These are phyloP conservation scores for Penicillium nucicola DNA, from an alignment of 495 filamentous ascomycete species.

Conservation along the genomic window DNA sequence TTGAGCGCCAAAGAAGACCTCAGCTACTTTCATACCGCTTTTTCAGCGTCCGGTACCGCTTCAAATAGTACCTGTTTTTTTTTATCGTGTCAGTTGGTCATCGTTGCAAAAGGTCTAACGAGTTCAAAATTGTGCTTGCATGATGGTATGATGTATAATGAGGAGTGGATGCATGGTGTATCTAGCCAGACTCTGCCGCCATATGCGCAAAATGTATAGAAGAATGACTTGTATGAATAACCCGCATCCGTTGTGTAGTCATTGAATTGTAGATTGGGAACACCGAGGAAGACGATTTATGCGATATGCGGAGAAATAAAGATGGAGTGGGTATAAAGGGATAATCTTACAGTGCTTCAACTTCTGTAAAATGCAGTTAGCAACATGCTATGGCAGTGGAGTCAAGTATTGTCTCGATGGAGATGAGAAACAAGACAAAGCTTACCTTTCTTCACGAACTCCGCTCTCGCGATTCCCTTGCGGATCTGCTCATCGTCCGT, in stretches of 20 bases:
- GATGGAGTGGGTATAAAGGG: background rate
- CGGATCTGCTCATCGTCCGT: slow-evolving; percentile 70
- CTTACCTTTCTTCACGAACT: slow-evolving; percentile 88
- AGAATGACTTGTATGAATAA: slow-evolving; percentile 15
- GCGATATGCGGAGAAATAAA: background rate
- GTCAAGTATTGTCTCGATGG: background rate
- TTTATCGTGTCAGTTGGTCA: slow-evolving; percentile 10
- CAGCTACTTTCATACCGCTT: slow-evolving; percentile 67
- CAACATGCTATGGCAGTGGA: background rate
- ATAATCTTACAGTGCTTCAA: slow-evolving; percentile 80
- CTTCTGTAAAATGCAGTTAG: slow-evolving; percentile 50
- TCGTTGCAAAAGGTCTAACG: slow-evolving; percentile 2
- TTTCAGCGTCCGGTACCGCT: slow-evolving; percentile 84
- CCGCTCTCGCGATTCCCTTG: slow-evolving; percentile 69
- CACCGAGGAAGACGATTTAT: background rate
- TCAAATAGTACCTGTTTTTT: slow-evolving; percentile 79
- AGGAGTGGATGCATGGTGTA: slow-evolving; percentile 14
- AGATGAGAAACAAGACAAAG: background rate
- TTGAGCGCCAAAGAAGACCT: slow-evolving; percentile 15
- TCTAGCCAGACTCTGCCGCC: slow-evolving; percentile 6
- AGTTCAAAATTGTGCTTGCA: slow-evolving; percentile 18
- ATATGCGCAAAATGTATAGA: slow-evolving; percentile 10
- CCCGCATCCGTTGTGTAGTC: background rate
- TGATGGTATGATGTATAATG: slow-evolving; percentile 32
- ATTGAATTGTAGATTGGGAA: background rate